Evolutionary conservation across 2,329 filamentous ascomycete genomes (phyloP).

Genomic region (Westerdykella sp.): DNA sequence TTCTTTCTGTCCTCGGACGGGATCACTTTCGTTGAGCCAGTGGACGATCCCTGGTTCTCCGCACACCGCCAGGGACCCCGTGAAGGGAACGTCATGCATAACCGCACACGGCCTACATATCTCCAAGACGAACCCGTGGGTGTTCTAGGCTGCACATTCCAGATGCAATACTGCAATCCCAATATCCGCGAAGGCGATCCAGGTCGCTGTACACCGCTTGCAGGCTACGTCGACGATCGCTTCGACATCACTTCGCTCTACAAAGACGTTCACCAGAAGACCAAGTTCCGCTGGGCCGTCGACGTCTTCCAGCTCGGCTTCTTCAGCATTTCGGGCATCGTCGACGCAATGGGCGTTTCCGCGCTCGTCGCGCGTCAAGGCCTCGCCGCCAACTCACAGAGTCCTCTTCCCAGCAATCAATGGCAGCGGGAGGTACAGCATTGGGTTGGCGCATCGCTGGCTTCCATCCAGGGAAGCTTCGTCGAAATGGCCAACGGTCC

Average conservation of each 20-base stretch:
- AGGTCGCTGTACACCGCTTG: constrained; percentile 14
- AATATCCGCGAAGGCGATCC: constrained; percentile 3
- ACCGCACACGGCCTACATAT: constrained; percentile 5
- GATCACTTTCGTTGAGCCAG: constrained; percentile 19
- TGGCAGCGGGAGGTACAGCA: constrained; percentile 32
- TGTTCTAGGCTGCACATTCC: constrained; percentile 29
- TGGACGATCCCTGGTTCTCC: constrained; percentile 29
- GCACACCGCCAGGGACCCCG: constrained; percentile 11
- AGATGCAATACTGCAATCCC: constrained; percentile 34
- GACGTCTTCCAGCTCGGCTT: constrained; percentile 1
- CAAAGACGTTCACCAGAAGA: constrained; percentile 1
- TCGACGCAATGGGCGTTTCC: constrained; percentile 7
- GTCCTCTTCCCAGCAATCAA: constrained; percentile 24
- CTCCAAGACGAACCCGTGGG: constrained; percentile 15
- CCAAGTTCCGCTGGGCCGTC: constrained; percentile 4
- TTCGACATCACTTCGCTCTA: constrained; percentile 3
- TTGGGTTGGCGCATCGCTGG: constrained; percentile 25
- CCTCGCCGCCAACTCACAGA: constrained; percentile 10
- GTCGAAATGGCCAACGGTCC: constrained; percentile 8
- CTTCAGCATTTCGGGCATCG: constrained; percentile 4
- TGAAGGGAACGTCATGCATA: constrained; percentile 1
- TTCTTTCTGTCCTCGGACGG: constrained; percentile 26
- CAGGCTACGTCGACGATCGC: constrained; percentile 8
- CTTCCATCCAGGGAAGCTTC: constrained; percentile 20
- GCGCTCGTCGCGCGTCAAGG: constrained; percentile 9